A percentile compares a stretch with the other conserved stretches of the same genome.
These are phyloP conservation scores for Craspedostauros australis DNA, from an alignment of 108 stramenopile species.

Conservation along the genomic window DNA sequence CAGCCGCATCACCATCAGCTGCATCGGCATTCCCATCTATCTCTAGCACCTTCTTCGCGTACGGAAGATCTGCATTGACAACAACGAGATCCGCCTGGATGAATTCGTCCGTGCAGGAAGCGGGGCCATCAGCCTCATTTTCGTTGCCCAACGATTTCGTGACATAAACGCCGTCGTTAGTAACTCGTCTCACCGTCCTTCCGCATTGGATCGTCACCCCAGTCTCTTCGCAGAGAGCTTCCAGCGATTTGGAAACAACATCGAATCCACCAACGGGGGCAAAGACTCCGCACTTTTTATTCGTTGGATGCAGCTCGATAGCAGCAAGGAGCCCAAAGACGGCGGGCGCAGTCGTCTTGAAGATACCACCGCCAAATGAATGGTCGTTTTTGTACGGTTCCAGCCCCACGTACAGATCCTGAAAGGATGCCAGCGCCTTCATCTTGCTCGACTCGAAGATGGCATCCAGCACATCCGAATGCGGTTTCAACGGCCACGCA, in stretches of 20 bases:
- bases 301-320: constrained; percentile 80
- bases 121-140: not conserved
- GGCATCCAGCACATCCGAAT: constrained; percentile 61
- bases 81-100: constrained; percentile 76
- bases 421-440: constrained; percentile 80
- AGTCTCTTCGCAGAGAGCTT: constrained; percentile 36
- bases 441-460: constrained; percentile 64
- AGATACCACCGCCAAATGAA: constrained; percentile 49
- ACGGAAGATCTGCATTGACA: constrained; percentile 86
- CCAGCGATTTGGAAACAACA: constrained; percentile 53
- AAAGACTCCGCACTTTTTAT: constrained; percentile 65
- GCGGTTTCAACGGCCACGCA: constrained; percentile 72
- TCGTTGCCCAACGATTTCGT: constrained; percentile 13
- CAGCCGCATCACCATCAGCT: not conserved
- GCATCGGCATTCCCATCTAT: not conserved
- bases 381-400: constrained; percentile 62
- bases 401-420: constrained; percentile 89
- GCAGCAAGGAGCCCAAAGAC: constrained; percentile 89
- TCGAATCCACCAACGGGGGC: constrained; percentile 85
- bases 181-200: constrained; percentile 48
- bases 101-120: constrained; percentile 9
- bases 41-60: constrained; percentile 59
- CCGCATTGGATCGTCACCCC: constrained; percentile 54
- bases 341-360: constrained; percentile 79
- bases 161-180: constrained; percentile 41